Evolutionary conservation across 345 rosid species (phyloP), one percentile per base, ranked within the genome.

Genomic region (Camelina hispida): DNA sequence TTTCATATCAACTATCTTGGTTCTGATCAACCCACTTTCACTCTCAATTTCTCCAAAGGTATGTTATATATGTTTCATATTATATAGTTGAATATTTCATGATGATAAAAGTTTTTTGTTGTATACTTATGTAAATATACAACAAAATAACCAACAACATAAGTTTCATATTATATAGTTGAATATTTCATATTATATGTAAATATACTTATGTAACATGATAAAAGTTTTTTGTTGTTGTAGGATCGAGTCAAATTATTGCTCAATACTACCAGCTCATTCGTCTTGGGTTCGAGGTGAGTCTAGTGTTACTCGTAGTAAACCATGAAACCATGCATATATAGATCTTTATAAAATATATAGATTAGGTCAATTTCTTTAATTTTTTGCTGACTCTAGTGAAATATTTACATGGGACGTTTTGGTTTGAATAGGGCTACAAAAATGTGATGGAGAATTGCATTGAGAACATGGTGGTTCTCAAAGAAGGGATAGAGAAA

Each of bases 41-140:
- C 98, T 51, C 98, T 93, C 73, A 91, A 93, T 71, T 93, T 93
- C 88, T 93, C 98, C 23, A 91, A 93, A 62, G 98, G 93, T 87
- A 57, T 62, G 53, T 74, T 34, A 13, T 59, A 17, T 62, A 23
- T 52, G 8, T 22, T 68, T 60, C 62, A 7, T 32, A 13, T 37
- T 40, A 2, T 37, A 17, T 30, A 50, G 6, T 44, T 61, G 7
- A 25, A 16, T 0, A 38, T 38, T 11, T 12, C 9, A 69, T 53
- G 30, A 17, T 68, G 20, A 42, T 52, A 7, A 50, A 32, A 2
- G 1, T 47, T 62, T 54, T 70, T 11, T 30, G 62, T 16, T 66
- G 6, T 47, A n/a, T n/a, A n/a, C n/a, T n/a, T n/a, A n/a, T n/a
- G n/a, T n/a, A n/a, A n/a, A n/a, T n/a, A n/a, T n/a, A n/a, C n/a